These are phyloP conservation scores for Peribolospora baueri DNA, from an alignment of 768 basidiomycete species.

Conservation along the genomic window DNA sequence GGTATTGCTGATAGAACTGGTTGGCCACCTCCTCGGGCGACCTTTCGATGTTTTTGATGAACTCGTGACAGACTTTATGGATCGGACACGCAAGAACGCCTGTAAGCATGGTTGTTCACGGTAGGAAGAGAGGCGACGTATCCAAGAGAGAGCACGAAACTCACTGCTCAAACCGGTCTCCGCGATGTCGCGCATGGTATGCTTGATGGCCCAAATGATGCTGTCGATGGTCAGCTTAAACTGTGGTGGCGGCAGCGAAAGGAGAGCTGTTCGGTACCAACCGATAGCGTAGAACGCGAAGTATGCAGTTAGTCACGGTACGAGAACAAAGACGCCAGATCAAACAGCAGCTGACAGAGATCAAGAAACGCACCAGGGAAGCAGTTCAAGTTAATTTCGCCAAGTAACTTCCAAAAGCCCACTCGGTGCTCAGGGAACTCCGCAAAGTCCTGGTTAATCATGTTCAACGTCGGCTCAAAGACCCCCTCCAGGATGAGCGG, in stretches of 20 bases:
- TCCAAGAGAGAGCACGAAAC: slow-evolving; percentile 4
- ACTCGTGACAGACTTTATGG: slow-evolving; percentile 56
- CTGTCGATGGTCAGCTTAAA: slow-evolving; percentile 98
- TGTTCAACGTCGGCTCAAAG: slow-evolving; percentile 84
- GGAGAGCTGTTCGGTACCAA: slow-evolving; percentile 31
- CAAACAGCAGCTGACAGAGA: slow-evolving; percentile 1
- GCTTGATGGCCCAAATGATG: slow-evolving; percentile 99
- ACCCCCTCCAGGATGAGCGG: slow-evolving; percentile 87
- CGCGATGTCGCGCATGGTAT: slow-evolving; percentile 94
- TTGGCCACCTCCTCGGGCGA: slow-evolving; percentile 57
- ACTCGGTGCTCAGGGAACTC: slow-evolving; percentile 94
- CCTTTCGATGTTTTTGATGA: slow-evolving; percentile 77
- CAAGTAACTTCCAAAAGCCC: slow-evolving; percentile 86
- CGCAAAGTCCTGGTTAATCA: slow-evolving; percentile 99
- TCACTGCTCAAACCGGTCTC: slow-evolving; percentile 36
- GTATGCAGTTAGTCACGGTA: neutral
- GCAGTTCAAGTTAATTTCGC: slow-evolving; percentile 74
- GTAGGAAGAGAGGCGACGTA: neutral
- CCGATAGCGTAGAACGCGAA: neutral
- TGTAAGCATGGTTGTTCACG: neutral
- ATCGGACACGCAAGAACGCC: slow-evolving; percentile 1
- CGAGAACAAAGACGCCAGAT: slow-evolving; percentile 1
- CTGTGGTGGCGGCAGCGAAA: slow-evolving; percentile 64
- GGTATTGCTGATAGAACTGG: slow-evolving; percentile 90
- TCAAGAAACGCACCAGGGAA: slow-evolving; percentile 53